Percentiles rank a stretch among this genome's conserved stretches.
phyloP scores from a whole-genome alignment of 192 early-diverging fungal species.

The Coemansia asiatica region DNA sequence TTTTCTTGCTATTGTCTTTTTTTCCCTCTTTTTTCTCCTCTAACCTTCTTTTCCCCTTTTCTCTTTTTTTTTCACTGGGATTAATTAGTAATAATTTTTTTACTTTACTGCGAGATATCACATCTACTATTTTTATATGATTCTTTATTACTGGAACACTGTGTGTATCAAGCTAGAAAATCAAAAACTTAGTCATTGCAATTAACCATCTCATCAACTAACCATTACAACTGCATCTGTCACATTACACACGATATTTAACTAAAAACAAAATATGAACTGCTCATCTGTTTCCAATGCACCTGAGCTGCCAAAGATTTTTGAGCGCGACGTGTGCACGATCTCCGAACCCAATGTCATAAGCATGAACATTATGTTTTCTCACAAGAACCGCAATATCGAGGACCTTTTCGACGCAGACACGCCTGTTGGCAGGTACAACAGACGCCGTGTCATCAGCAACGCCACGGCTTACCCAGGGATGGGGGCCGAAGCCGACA shows the following conservation, averaged over 20 bases:
- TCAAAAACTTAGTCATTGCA: too few relatives aligned
- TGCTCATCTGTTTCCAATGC: not conserved
- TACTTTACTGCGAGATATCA: conserved; percentile 2
- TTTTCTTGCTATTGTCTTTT: not conserved
- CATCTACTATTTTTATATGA: not conserved
- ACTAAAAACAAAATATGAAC: conserved; percentile 1
- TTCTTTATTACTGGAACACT: too few relatives aligned
- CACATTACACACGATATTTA: not conserved
- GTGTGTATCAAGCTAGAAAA: too few relatives aligned
- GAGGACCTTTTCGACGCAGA: conserved; percentile 2
- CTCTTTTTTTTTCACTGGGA: too few relatives aligned
- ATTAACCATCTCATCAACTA: not conserved
- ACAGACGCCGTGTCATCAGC: conserved; percentile 6
- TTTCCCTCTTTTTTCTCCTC: not conserved
- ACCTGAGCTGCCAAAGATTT: not conserved
- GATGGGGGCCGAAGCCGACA: not conserved
- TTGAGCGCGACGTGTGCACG: conserved; percentile 11
- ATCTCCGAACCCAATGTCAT: not conserved
- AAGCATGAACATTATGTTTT: conserved; percentile 8
- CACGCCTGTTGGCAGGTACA: conserved; percentile 12
- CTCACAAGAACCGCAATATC: conserved; percentile 5
- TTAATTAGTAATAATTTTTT: too few relatives aligned
- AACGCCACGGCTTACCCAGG: conserved; percentile 3
- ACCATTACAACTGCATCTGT: not conserved
- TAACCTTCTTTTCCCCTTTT: too few relatives aligned